A percentile compares a stretch with the other conserved stretches of the same genome.
These are phyloP conservation scores for Neopestalotiopsis sp. DNA, from an alignment of 2,329 filamentous ascomycete species.

Conservation along the genomic window DNA sequence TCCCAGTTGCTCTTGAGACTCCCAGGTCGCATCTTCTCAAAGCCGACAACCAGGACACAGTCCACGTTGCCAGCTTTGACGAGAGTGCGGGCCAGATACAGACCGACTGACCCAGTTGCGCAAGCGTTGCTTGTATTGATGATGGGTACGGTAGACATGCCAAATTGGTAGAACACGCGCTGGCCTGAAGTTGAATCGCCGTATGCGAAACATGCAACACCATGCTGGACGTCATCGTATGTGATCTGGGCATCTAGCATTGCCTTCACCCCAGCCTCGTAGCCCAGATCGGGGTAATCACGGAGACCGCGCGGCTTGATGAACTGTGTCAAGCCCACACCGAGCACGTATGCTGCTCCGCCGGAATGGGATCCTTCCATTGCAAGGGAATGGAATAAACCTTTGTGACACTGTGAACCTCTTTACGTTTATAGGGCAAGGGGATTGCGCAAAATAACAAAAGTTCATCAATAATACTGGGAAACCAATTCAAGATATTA, in stretches of 20 bases:
- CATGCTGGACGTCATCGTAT: slow-evolving; percentile 96
- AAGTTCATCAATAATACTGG: too few species aligned
- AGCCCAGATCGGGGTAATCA: slow-evolving; percentile 93
- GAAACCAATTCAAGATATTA: too few species aligned
- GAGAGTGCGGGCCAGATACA: slow-evolving; percentile 82
- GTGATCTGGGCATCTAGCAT: slow-evolving; percentile 89
- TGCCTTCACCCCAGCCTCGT: slow-evolving; percentile 89
- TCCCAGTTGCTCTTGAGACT: slow-evolving; percentile 83
- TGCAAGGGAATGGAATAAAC: too few species aligned
- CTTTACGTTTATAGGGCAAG: too few species aligned
- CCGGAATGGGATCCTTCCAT: too few species aligned
- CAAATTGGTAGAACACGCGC: slow-evolving; percentile 98
- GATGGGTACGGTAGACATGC: slow-evolving; percentile 94
- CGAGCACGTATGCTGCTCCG: slow-evolving; percentile 73
- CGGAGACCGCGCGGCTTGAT: slow-evolving; percentile 95
- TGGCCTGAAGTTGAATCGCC: slow-evolving; percentile 95
- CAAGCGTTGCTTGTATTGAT: slow-evolving; percentile 99
- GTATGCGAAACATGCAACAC: slow-evolving; percentile 97
- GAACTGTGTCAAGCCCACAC: slow-evolving; percentile 99
- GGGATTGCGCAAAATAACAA: too few species aligned
- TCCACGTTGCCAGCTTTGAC: slow-evolving; percentile 82
- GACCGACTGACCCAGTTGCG: slow-evolving; percentile 90
- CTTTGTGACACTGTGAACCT: too few species aligned
- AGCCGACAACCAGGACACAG: slow-evolving; percentile 89
- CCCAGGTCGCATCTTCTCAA: slow-evolving; percentile 98